phyloP scores from a whole-genome alignment of 2,329 filamentous ascomycete genomes.

The Calonectria pseudoturangicola region DNA sequence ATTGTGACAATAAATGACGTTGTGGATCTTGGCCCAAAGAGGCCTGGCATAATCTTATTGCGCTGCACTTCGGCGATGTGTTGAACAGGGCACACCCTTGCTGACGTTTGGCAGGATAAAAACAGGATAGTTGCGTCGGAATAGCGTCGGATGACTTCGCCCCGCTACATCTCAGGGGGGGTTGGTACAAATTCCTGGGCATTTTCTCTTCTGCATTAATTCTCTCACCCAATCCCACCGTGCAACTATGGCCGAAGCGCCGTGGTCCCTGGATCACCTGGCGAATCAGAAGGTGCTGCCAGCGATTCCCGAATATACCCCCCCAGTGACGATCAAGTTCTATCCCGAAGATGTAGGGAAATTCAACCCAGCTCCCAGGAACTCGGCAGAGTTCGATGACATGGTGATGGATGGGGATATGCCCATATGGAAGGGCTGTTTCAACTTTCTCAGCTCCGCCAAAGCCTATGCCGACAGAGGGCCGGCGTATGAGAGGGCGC shows the following conservation, averaged over 20 bases:
- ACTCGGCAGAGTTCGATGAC: constrained; percentile 10
- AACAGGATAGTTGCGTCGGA: constrained; percentile 25
- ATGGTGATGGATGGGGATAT: constrained; percentile 1
- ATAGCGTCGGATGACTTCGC: constrained; percentile 24
- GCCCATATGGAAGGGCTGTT: constrained; percentile 17
- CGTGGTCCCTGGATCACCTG: constrained; percentile 10
- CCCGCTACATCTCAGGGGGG: constrained; percentile 14
- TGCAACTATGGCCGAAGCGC: constrained; percentile 18
- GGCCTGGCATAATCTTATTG: background rate
- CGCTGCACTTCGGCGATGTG: background rate
- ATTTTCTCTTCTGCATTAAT: constrained; percentile 27
- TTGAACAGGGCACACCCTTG: constrained; percentile 21
- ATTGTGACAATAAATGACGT: background rate
- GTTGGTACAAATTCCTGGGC: constrained; percentile 21
- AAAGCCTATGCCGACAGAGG: constrained; percentile 12
- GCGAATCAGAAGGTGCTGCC: constrained; percentile 20
- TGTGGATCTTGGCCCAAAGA: background rate
- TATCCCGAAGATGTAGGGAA: constrained; percentile 21
- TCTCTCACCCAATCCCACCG: constrained; percentile 20
- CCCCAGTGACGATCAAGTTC: constrained; percentile 16
- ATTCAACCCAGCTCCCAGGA: constrained; percentile 7
- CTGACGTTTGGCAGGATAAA: constrained; percentile 16
- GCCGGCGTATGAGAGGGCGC: constrained; percentile 4
- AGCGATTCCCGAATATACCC: constrained; percentile 16
- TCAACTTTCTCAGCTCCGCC: constrained; percentile 21